A percentile compares a stretch with the other conserved stretches of the same genome.
Conservation (phyloP, 352 stramenopile genomes). For the Pythium monospermum region DNA sequence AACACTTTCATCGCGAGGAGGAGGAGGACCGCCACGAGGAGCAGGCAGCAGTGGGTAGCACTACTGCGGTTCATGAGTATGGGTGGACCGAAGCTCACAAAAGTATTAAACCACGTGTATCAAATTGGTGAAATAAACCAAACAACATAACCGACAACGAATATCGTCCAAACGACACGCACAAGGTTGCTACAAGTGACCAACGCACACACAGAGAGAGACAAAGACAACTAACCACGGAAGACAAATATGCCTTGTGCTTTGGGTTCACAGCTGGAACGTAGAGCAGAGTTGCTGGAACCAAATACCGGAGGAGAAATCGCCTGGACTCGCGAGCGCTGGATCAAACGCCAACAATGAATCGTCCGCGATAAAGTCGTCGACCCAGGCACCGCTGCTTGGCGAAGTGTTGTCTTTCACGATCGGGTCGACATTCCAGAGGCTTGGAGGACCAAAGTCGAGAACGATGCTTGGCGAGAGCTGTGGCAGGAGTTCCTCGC, state of each 20-base stretch:
- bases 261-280: slow-evolving; percentile 13
- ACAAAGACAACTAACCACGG: too few species aligned
- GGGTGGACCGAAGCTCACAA: too few species aligned
- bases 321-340: not conserved
- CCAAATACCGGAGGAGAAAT: slow-evolving; percentile 12
- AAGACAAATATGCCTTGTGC: not conserved
- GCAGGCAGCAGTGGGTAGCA: too few species aligned
- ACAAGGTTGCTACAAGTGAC: too few species aligned
- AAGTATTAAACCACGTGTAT: too few species aligned
- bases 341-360: slow-evolving; percentile 13
- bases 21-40: too few species aligned
- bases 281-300: slow-evolving; percentile 12
- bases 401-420: slow-evolving; percentile 18
- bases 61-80: too few species aligned
- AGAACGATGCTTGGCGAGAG: not conserved
- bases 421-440: slow-evolving; percentile 1
- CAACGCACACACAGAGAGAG: too few species aligned
- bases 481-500: too few species aligned
- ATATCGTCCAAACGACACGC: too few species aligned
- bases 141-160: too few species aligned
- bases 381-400: slow-evolving; percentile 31
- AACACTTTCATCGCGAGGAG: slow-evolving; percentile 6
- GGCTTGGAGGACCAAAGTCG: slow-evolving; percentile 4
- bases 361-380: slow-evolving; percentile 40
- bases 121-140: too few species aligned